Evolutionary conservation across 2,329 filamentous ascomycete species (phyloP), one percentile per base, ranked within the genome.

Genomic region (Pseudocercospora fuligena): DNA sequence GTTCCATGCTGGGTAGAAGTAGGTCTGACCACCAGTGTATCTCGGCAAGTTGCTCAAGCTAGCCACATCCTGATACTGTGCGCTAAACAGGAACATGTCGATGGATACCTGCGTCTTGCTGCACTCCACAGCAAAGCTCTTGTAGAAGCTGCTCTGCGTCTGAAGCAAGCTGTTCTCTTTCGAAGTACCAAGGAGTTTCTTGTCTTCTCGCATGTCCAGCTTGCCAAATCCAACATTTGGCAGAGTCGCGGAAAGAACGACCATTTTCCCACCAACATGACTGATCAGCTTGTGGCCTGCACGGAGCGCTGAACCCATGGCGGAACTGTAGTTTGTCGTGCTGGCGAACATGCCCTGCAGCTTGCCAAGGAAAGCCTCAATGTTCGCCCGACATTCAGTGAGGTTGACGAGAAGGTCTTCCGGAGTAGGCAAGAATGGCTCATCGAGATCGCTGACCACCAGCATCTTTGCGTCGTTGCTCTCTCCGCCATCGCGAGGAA

Each of bases 91-190:
- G 84, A 97, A 97, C 94, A 97, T 97, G 79, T 97, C 94, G 72
- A 99, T 93, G 0, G 94, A 98, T 29, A 99, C 95, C 80, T 99
- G 95, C 73, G 96, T 97, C 84, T 99, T 99, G 43, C 94, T 97
- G 81, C 95, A 99, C 78, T 99, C 95, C 2, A 99, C 95, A 0
- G 95, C 95, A 76, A 99, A 99, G 75, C 92, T 97, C 85, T 99
- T 99, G 86, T 98, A 99, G 81, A 98, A 99, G 76, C 92, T 93
- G 82, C 93, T 97, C 47, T 89, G 92, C 0, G 95, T 97, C 79
- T 98, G 94, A 61, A 99, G 83, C 33, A 99, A 86, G 68, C 87
- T 85, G 71, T 88, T 93, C 79, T 99, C 95, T 80, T 97, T 97
- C 72, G 90, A 93, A 1, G 95, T 99, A 40, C 95, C 95, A 25